These are phyloP conservation scores for Pythium biforme DNA, from an alignment of 352 stramenopile genomes.

Conservation along the genomic window DNA sequence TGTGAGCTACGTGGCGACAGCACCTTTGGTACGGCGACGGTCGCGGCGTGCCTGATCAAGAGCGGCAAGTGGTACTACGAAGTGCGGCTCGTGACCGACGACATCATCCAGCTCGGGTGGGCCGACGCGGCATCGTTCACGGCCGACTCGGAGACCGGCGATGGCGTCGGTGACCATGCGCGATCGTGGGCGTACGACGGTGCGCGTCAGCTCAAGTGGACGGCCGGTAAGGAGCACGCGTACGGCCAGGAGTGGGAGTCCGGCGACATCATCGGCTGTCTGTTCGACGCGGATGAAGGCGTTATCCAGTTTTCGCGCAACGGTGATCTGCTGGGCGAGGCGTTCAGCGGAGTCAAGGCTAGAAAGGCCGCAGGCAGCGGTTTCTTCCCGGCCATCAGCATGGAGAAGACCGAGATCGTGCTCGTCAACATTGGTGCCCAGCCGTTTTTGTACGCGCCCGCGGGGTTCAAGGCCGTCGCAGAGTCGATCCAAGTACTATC, in stretches of 20 bases:
- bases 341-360: slow-evolving; percentile 50
- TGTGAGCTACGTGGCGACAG: slow-evolving; percentile 70
- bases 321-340: slow-evolving; percentile 60
- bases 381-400: slow-evolving; percentile 80
- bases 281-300: slow-evolving; percentile 73
- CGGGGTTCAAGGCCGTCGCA: slow-evolving; percentile 47
- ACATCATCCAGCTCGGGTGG: slow-evolving; percentile 92
- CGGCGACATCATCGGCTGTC: slow-evolving; percentile 88
- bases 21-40: slow-evolving; percentile 78
- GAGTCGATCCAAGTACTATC: slow-evolving; percentile 22
- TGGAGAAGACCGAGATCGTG: slow-evolving; percentile 81
- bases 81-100: slow-evolving; percentile 84
- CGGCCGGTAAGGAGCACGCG: slow-evolving; percentile 50
- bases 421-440: slow-evolving; percentile 84
- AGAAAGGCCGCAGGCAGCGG: slow-evolving; percentile 22
- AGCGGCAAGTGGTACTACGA: slow-evolving; percentile 90
- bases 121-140: slow-evolving; percentile 77
- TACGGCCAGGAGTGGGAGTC: slow-evolving; percentile 69
- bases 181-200: slow-evolving; percentile 92
- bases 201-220: slow-evolving; percentile 85
- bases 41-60: slow-evolving; percentile 41
- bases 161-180: slow-evolving; percentile 90
- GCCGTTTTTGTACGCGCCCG: slow-evolving; percentile 54
- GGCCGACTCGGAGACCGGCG: slow-evolving; percentile 72
- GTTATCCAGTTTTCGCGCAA: slow-evolving; percentile 85